Evolutionary conservation across 495 filamentous ascomycete species (phyloP).

Genomic region (Cercophora samala): DNA sequence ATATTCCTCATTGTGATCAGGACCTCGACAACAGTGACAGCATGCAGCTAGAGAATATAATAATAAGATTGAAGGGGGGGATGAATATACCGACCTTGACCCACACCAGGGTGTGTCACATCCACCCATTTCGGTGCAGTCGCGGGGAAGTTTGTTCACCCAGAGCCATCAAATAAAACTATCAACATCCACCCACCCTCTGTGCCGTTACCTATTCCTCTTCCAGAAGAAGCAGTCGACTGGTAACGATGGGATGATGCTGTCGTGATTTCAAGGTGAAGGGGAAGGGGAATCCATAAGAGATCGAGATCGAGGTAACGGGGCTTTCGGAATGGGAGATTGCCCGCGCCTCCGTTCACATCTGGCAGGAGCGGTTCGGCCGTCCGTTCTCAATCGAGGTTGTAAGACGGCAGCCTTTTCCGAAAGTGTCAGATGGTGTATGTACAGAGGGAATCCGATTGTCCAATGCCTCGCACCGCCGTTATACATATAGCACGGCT

Average conservation of each 20-base stretch:
- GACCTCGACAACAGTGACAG: background rate
- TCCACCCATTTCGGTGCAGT: background rate
- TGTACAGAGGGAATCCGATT: background rate
- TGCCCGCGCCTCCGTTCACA: background rate
- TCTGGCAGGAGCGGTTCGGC: background rate
- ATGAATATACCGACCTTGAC: background rate
- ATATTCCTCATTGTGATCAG: background rate
- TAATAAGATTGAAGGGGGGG: background rate
- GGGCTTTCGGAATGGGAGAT: background rate
- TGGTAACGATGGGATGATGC: background rate
- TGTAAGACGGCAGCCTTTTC: conserved; percentile 1
- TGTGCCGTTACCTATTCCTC: background rate
- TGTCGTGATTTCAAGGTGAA: background rate
- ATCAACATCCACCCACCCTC: background rate
- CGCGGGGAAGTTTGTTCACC: background rate
- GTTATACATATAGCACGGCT: background rate
- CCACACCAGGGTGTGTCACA: background rate
- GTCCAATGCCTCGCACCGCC: conserved; percentile 2
- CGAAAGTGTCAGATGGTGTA: background rate
- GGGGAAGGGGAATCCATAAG: background rate
- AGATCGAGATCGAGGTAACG: background rate
- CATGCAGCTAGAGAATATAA: background rate
- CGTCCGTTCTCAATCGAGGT: background rate
- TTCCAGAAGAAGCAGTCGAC: background rate
- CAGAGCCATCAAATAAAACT: background rate